Conservation (phyloP, 805 yeast species). For the Teunomyces aglyptinius region DNA sequence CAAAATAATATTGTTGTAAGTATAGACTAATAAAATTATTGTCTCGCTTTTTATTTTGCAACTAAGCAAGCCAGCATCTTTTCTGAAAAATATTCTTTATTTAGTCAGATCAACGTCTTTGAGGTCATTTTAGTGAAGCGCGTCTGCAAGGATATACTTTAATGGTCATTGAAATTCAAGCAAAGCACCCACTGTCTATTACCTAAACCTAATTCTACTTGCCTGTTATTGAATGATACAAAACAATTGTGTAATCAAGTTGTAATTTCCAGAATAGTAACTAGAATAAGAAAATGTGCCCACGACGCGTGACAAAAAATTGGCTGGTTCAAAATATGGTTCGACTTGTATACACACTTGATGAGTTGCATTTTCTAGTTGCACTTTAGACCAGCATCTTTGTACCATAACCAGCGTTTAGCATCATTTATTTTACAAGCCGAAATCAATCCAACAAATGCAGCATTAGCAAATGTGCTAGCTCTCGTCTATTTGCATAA, state of each 20-base stretch:
- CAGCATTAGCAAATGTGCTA: not conserved
- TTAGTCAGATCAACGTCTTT: not conserved
- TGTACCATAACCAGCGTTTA: not conserved
- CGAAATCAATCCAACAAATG: not conserved
- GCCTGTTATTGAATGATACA: not conserved
- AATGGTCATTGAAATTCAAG: too few relatives aligned
- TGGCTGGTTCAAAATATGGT: not conserved
- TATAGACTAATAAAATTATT: not conserved
- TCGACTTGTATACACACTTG: not conserved
- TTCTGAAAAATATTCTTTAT: not conserved
- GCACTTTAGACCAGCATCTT: not conserved
- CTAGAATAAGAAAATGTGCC: not conserved
- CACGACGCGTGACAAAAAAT: not conserved
- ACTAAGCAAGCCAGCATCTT: conserved; percentile 1
- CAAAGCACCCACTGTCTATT: too few relatives aligned
- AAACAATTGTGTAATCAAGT: not conserved
- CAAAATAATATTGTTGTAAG: not conserved
- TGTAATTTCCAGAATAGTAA: not conserved
- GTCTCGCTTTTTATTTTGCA: not conserved
- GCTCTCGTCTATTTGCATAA: not conserved
- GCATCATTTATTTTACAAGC: not conserved
- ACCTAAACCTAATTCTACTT: not conserved
- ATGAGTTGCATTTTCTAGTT: not conserved
- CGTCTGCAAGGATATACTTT: not conserved
- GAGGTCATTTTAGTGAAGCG: not conserved